Evolutionary conservation across 768 basidiomycete species (phyloP), one percentile per base, ranked within the genome.

Genomic region (Boletus eberwhitei): DNA sequence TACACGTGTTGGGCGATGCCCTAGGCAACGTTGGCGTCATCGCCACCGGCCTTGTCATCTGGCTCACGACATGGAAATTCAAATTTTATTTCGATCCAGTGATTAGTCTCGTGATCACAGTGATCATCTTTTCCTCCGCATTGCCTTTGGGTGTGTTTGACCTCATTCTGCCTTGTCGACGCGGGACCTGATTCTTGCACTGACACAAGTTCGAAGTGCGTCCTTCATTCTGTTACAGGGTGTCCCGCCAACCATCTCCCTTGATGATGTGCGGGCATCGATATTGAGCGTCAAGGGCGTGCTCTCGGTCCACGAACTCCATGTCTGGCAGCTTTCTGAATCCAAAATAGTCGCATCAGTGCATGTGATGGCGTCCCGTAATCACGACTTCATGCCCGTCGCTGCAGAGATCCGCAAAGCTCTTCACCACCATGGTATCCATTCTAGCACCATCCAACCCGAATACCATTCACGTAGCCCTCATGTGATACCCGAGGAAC

Each of bases 21-120:
- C 81, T 99, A 24, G 97, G 97, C 47, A 98, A 99, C 71, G 90
- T 98, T 57, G 97, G 97, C 49, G 97, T 99, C 58, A 97, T 99
- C 55, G 85, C 88, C 35, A 92, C 95, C 5, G 97, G 97, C 53
- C 82, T 98, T 12, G 77, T 98, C 66, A 97, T 99, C 66, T 95
- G 93, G 94, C 80, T 90, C 54, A 87, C 88, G 1, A 74, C 83
- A 24, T 95, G 90, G 85, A 72, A 75, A 61, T 94, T 82, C 80
- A 93, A 89, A 67, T 90, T 85, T 65, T 97, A 94, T 74, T 93
- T 86, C 60, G 97, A 99, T 69, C 97, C 97, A 1, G 69, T 88
- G 38, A 93, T 99, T 73, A 93, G 90, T 70, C 79, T 99, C 61
- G 79, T 98, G 51, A 98, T 99, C 72, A 94, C 97, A 1, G 77